phyloP scores from a whole-genome alignment of 768 basidiomycete genomes.

The Leucocoprinus birnbaumii region DNA sequence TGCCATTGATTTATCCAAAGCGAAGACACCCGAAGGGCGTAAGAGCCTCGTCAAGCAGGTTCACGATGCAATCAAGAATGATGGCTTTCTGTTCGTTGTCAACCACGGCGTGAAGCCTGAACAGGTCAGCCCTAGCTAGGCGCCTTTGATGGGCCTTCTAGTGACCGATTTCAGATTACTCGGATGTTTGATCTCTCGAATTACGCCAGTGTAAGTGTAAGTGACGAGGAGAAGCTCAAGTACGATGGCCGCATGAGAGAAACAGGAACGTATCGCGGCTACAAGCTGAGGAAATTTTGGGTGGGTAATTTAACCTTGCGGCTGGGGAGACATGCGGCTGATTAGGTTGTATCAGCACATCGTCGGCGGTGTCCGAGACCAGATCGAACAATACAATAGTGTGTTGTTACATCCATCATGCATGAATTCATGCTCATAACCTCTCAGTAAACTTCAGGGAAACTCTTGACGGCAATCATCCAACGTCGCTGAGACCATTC shows the following conservation, averaged over 20 bases:
- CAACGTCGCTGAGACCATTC: conserved; percentile 32
- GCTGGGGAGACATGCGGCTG: background rate
- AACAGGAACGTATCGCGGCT: conserved; percentile 48
- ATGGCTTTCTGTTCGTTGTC: conserved; percentile 46
- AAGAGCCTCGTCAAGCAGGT: conserved; percentile 33
- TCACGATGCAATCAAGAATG: conserved; percentile 34
- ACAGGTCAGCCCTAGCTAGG: conserved; percentile 25
- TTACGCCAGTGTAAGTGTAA: conserved; percentile 37
- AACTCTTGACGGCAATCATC: conserved; percentile 30
- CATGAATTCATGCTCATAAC: background rate
- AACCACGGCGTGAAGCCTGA: conserved; percentile 44
- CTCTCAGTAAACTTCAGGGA: conserved; percentile 28
- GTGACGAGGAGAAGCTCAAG: conserved; percentile 37
- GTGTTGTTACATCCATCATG: conserved; percentile 8
- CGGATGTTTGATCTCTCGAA: conserved; percentile 48
- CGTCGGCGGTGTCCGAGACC: conserved; percentile 37
- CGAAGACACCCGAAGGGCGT: conserved; percentile 31
- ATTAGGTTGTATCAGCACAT: conserved; percentile 27
- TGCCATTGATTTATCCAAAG: conserved; percentile 44
- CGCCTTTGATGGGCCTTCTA: too few species aligned
- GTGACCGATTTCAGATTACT: conserved; percentile 16
- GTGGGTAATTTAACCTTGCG: conserved; percentile 19
- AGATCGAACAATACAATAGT: conserved; percentile 44
- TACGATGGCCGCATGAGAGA: conserved; percentile 38
- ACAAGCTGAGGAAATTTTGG: conserved; percentile 50